Evolutionary conservation across 345 rosid species (phyloP).

Genomic region (Stellera chamaejasme): DNA sequence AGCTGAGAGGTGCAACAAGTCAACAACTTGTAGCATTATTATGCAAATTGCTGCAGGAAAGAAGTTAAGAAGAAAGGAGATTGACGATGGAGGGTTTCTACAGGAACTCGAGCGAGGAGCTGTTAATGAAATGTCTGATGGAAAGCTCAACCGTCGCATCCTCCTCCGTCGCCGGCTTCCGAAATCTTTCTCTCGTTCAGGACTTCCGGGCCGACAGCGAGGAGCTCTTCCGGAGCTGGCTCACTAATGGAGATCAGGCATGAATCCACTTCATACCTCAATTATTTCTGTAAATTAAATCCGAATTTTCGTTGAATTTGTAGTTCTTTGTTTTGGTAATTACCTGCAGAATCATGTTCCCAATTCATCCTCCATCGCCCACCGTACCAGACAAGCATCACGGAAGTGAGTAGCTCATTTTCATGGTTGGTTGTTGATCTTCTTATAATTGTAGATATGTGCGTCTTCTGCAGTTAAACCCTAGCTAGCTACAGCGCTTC

Average conservation of each 20-base stretch:
- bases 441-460: no score
- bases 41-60: no score
- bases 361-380: conserved; percentile 37
- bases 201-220: conserved; percentile 54
- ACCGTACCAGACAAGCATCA: conserved; percentile 53
- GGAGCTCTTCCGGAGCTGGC: conserved; percentile 77
- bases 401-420: conserved; percentile 28
- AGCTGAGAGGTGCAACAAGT: no score
- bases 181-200: conserved; percentile 44
- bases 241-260: conserved; percentile 60
- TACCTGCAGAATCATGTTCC: conserved; percentile 35
- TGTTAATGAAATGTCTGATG: conserved; percentile 57
- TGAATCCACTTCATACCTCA: conserved; percentile 11
- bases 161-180: conserved; percentile 56
- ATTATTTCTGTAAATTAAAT: not conserved
- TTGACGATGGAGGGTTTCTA: conserved; percentile 43
- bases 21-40: no score
- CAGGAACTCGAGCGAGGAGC: conserved; percentile 59
- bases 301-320: not conserved
- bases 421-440: no score
- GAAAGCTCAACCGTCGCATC: conserved; percentile 46
- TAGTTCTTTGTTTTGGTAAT: not conserved
- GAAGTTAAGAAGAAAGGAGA: conserved; percentile 13
- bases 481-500: no score
- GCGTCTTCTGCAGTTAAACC: no score